These are phyloP conservation scores for Nicotiana sylvestris DNA, from an alignment of 257 asterid species.

Conservation along the genomic window DNA sequence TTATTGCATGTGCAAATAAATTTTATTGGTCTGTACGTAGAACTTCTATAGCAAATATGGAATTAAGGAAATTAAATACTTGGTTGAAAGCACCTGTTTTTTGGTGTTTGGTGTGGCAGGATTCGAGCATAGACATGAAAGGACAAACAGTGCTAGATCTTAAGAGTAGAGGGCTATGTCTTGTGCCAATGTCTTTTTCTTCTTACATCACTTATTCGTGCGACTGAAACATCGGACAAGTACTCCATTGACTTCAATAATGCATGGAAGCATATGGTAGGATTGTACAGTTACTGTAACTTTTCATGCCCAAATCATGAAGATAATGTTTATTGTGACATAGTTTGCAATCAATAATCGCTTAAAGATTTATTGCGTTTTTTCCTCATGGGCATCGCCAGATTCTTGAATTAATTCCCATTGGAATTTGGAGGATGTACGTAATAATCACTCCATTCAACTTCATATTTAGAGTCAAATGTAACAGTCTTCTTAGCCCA, in stretches of 20 bases:
- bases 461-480: not conserved
- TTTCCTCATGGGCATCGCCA: not conserved
- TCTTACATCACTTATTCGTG: slow-evolving; percentile 23
- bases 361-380: not conserved
- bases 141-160: slow-evolving; percentile 15
- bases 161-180: slow-evolving; percentile 33
- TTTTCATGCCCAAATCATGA: not conserved
- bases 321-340: not conserved
- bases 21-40: too few relatives aligned
- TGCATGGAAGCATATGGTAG: not conserved
- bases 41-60: not conserved
- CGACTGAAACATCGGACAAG: not conserved
- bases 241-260: not conserved
- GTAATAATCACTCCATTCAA: not conserved
- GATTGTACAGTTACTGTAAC: slow-evolving; percentile 5
- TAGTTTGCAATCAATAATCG: not conserved
- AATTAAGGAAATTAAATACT: not conserved
- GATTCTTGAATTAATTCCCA: not conserved
- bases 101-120: slow-evolving; percentile 16
- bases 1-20: too few relatives aligned
- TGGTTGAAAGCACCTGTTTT: not conserved
- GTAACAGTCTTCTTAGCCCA: too few relatives aligned
- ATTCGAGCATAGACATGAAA: slow-evolving; percentile 2
- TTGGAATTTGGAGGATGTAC: not conserved
- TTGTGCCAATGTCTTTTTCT: slow-evolving; percentile 27